Base-by-base conservation (phyloP, 2,329 filamentous ascomycete species). In the Phialophora verrucosa region DNA sequence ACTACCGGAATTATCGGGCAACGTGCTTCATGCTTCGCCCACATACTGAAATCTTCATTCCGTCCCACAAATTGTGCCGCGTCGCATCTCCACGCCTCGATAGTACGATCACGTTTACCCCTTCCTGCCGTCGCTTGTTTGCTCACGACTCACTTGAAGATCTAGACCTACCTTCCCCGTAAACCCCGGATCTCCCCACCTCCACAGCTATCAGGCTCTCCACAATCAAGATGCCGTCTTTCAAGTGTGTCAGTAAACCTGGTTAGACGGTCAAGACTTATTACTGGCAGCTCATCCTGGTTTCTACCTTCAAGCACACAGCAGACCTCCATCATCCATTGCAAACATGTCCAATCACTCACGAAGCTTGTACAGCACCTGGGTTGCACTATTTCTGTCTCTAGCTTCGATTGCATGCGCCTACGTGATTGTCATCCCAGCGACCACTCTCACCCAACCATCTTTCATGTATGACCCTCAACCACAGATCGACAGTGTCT, bases 391-490 rank as follows among this genome's bases (percentile, higher is more conserved):
- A 42, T 64, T 69, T 54, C 29, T 69, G 11, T 59, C 64, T 17
- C 42, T 67, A 31, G 67, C 59, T 5, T 69, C 67, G 20, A 49
- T 69, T 31, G 58, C 60, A 20, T 66, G 59, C 38, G 67, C 59
- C 49, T 69, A 69, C 32, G 57, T 44, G n/a, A 59, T 58, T 23
- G 62, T 59, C 23, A 69, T 69, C 20, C 62, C 61, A 17, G 60
- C 59, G 8, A 69, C 65, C 27, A 69, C 67, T 17, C 59, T 67
- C 12, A 62, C 81, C 1, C 80, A 83, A 64, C 79, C 80, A 2
- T 78, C 75, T 32, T 82, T 82, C 74, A 81, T 80, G 72, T 74
- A 71, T 4, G 59, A 31, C 27, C 3, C 17, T 51, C 29, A 56
- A 5, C 10, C 25, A 49, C 38, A 50, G 27, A 4, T 14, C 12